Base-by-base conservation (phyloP, 2,329 filamentous ascomycete genomes). In the Allantophomopsis lycopodina region DNA sequence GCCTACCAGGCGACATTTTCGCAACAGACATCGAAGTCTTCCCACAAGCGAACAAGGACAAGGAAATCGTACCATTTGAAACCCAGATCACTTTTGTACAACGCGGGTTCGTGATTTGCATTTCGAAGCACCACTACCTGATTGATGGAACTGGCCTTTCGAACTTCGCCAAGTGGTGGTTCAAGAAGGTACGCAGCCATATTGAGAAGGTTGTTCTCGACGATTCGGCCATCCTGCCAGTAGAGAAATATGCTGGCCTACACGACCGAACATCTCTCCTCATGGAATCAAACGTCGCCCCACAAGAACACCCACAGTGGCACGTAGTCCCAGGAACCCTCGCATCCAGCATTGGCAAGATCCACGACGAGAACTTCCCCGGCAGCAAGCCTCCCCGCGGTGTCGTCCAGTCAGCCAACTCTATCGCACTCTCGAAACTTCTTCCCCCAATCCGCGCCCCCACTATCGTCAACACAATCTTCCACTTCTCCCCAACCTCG, bases 91-190 rank as follows among this genome's bases (percentile, higher is more conserved):
- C 42, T 6, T 44, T 42, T 14, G 33, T 44, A 14, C n/a, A 31
- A n/a, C 39, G 42, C 11, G 42, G 42, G 2, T 44, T 42, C 32
- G 37, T 42, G n/a, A 32, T 44, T 20, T 32, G 34, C 10, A 30
- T 33, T n/a, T 38, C 30, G 15, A 44, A 44, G 17, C 36, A 42
- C 35, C 42, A 44, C 32, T 42, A 18, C 13, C 36, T 44, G 2
- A 17, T 44, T 14, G 42, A 42, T 34, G 40, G 35, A 7, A 42
- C 31, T 17, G 14, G 18, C 7, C 17, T 36, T 5, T 36, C 16
- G 21, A 31, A 20, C 15, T 35, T 44, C 7, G 30, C 42, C 13
- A n/a, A 42, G n/a, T 38, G 36, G 36, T 44, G 42, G 39, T 42
- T 44, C 33, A 17, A 32, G 21, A 36, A 30, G 18, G 40, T 35